Conservation (phyloP, 176 grass and related monocot genomes). For the Cocos nucifera region DNA sequence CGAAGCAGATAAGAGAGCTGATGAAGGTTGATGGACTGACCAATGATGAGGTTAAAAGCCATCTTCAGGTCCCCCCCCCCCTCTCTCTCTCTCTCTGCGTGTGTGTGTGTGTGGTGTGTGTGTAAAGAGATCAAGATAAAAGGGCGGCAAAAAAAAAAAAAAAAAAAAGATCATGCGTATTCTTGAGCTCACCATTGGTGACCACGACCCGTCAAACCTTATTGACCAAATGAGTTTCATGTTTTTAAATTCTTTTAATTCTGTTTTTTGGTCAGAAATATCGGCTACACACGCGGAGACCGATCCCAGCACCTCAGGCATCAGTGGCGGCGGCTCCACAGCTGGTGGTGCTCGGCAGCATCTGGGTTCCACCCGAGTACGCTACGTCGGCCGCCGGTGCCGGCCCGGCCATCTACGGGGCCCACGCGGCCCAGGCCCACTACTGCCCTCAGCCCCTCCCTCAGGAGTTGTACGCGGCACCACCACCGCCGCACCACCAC, state of each 20-base stretch:
- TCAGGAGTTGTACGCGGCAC: slow-evolving; percentile 59
- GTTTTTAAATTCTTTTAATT: too few species aligned
- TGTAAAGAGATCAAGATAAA: background rate
- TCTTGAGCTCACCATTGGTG: too few species aligned
- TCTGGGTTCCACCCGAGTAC: slow-evolving; percentile 89
- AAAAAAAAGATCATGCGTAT: too few species aligned
- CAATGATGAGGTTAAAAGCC: slow-evolving; percentile 24
- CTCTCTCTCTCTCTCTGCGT: background rate
- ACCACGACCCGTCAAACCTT: too few species aligned
- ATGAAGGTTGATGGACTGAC: slow-evolving; percentile 25
- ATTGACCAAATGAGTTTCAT: background rate
- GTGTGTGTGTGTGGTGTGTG: background rate
- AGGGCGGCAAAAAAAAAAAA: too few species aligned
- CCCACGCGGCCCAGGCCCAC: slow-evolving; percentile 52
- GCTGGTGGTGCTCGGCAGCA: slow-evolving; percentile 72
- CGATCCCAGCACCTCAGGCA: slow-evolving; percentile 33
- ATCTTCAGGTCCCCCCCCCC: slow-evolving; percentile 3
- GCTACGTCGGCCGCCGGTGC: slow-evolving; percentile 35
- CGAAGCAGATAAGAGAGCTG: slow-evolving; percentile 22
- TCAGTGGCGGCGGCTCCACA: slow-evolving; percentile 36
- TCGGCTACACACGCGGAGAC: slow-evolving; percentile 68
- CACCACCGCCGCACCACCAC: slow-evolving; percentile 25
- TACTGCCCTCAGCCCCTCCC: slow-evolving; percentile 40
- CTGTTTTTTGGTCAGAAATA: slow-evolving; percentile 52
- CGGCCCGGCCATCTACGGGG: slow-evolving; percentile 45